Evolutionary conservation across 2,329 filamentous ascomycete genomes (phyloP).

Genomic region (Lizonia empirigonia): DNA sequence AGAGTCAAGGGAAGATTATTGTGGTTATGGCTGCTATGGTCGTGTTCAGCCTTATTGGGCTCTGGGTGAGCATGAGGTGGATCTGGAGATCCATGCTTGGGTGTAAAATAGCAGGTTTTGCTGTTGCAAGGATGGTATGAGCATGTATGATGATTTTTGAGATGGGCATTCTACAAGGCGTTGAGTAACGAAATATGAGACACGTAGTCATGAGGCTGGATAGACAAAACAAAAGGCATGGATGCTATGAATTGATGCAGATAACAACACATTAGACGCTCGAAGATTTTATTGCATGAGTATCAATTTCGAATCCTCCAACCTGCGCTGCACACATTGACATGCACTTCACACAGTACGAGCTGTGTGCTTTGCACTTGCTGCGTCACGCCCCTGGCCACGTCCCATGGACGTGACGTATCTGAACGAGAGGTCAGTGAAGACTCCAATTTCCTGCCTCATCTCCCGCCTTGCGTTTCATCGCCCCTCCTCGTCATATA

Average conservation of each 20-base stretch:
- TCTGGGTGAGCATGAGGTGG: slow-evolving; percentile 34
- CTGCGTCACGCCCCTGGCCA: no score
- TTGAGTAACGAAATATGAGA: slow-evolving; percentile 1
- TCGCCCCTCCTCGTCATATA: no score
- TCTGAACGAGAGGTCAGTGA: not conserved
- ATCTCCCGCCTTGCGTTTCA: no score
- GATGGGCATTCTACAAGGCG: not conserved
- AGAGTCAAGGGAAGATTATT: slow-evolving; percentile 62
- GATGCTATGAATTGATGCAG: not conserved
- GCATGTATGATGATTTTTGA: not conserved
- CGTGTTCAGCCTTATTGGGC: slow-evolving; percentile 19
- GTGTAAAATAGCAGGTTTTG: not conserved
- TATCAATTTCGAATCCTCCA: not conserved
- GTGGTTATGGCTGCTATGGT: slow-evolving; percentile 52
- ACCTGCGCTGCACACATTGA: not conserved
- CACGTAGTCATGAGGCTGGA: not conserved
- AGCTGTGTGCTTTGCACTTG: not conserved
- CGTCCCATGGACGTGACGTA: no score
- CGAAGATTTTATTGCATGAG: not conserved
- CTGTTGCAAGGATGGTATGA: not conserved
- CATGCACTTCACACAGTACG: not conserved
- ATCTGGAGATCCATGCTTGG: slow-evolving; percentile 12
- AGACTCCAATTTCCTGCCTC: not conserved
- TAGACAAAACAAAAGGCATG: slow-evolving; percentile 1
- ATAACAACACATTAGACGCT: not conserved